Conservation (phyloP, 148 eudicot genomes). For the Amaranthus cruentus region DNA sequence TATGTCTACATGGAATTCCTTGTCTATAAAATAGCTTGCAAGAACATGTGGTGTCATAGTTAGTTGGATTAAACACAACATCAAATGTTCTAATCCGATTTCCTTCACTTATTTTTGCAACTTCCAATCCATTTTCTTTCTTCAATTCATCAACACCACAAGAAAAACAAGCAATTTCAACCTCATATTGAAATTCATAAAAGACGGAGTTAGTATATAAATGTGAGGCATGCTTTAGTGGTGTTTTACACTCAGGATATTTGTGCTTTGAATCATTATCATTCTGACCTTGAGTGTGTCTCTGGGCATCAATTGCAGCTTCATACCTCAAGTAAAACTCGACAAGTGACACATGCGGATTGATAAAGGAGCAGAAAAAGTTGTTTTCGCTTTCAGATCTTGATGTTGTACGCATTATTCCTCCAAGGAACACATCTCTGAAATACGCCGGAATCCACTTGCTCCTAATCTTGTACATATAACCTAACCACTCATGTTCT, state of each 20-base stretch:
- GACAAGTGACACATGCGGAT: background rate
- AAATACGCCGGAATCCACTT: constrained; percentile 4
- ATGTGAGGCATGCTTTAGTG: background rate
- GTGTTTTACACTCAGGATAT: background rate
- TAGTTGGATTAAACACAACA: background rate
- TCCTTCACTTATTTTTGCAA: background rate
- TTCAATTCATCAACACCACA: background rate
- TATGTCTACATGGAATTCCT: background rate
- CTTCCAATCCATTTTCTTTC: background rate
- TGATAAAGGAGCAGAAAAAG: background rate
- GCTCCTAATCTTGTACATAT: background rate
- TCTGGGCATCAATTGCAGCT: background rate
- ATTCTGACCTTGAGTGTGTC: background rate
- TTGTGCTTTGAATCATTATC: background rate
- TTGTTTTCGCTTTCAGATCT: background rate
- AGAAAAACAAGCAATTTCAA: background rate
- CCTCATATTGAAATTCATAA: background rate
- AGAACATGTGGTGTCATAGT: background rate
- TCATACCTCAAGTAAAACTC: background rate
- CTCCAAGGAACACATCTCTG: background rate
- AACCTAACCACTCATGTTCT: background rate
- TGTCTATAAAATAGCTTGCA: background rate
- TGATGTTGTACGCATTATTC: background rate
- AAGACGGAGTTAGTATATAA: background rate
- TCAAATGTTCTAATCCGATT: background rate